Conservation (phyloP, 805 yeast species). For the Starmerella tilneyi region DNA sequence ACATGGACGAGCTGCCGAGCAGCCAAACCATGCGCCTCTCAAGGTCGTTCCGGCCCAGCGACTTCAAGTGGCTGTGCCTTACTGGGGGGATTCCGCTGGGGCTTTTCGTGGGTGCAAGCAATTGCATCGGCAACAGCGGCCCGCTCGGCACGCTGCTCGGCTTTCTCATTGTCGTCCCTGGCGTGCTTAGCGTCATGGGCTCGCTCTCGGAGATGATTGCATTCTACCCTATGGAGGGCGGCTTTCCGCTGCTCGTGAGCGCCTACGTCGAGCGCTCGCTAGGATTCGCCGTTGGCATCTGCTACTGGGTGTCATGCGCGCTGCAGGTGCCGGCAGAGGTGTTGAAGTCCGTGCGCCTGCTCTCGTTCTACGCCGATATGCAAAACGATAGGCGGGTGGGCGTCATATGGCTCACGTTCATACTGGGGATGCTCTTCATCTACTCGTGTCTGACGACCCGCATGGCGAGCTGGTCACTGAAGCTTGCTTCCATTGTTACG, state of each 20-base stretch:
- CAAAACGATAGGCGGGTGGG: constrained; percentile 31
- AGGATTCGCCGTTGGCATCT: constrained; percentile 46
- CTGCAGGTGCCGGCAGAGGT: constrained; percentile 57
- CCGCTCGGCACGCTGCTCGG: constrained; percentile 20
- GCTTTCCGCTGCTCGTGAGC: constrained; percentile 49
- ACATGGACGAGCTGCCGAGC: constrained; percentile 10
- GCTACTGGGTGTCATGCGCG: constrained; percentile 39
- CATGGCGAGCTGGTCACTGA: constrained; percentile 9
- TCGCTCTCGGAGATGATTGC: constrained; percentile 43
- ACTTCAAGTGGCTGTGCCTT: constrained; percentile 18
- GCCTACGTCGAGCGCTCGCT: constrained; percentile 50
- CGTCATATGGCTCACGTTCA: constrained; percentile 20
- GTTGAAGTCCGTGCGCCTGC: constrained; percentile 62
- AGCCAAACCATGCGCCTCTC: constrained; percentile 6
- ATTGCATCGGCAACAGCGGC: constrained; percentile 15
- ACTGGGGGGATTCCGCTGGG: constrained; percentile 17
- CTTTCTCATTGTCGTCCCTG: constrained; percentile 8
- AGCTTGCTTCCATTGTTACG: constrained; percentile 7
- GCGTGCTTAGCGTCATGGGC: constrained; percentile 8
- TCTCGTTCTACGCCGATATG: constrained; percentile 50
- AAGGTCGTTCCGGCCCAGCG: constrained; percentile 10
- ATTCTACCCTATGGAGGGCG: constrained; percentile 47
- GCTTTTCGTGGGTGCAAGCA: constrained; percentile 12
- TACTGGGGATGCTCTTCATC: constrained; percentile 9
- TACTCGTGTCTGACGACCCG: constrained; percentile 9